phyloP scores from a whole-genome alignment of 2,329 filamentous ascomycete species.

The Paramyrothecium roridum region DNA sequence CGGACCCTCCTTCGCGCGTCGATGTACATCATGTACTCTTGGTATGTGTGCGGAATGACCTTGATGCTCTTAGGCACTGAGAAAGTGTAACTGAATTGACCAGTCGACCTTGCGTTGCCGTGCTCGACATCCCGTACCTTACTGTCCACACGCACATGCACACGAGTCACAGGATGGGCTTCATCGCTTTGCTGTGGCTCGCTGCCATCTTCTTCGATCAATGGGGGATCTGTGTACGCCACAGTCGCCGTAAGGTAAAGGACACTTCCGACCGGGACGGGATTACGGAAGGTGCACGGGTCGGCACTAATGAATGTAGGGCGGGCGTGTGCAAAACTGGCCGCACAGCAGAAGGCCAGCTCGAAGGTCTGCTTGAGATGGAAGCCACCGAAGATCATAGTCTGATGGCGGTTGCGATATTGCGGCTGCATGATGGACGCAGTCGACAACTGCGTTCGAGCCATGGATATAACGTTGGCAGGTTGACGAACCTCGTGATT shows the following conservation, averaged over 20 bases:
- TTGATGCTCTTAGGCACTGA: conserved; percentile 21
- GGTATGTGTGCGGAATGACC: conserved; percentile 23
- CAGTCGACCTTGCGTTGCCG: conserved; percentile 22
- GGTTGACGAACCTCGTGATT: conserved; percentile 21
- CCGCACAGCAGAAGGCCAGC: conserved; percentile 24
- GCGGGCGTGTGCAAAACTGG: conserved; percentile 25
- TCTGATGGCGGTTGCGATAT: conserved; percentile 23
- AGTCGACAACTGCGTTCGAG: conserved; percentile 19
- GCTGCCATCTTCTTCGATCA: conserved; percentile 22
- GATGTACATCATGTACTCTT: conserved; percentile 26
- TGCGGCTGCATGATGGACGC: conserved; percentile 27
- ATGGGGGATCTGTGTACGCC: conserved; percentile 23
- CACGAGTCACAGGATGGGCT: conserved; percentile 19
- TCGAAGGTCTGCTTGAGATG: conserved; percentile 27
- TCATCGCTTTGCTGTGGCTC: conserved; percentile 16
- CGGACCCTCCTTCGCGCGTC: conserved; percentile 23
- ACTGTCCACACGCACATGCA: conserved; percentile 25
- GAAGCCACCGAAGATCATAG: conserved; percentile 27
- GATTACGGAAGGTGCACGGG: conserved; percentile 25
- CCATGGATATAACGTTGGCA: conserved; percentile 20
- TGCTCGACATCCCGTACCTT: conserved; percentile 26
- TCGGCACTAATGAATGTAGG: conserved; percentile 25
- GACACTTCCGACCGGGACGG: conserved; percentile 23
- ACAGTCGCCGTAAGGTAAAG: conserved; percentile 23
- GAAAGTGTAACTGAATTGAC: conserved; percentile 27